Base-by-base conservation (phyloP, 192 early-diverging fungal species). In the Glomus cerebriforme region DNA sequence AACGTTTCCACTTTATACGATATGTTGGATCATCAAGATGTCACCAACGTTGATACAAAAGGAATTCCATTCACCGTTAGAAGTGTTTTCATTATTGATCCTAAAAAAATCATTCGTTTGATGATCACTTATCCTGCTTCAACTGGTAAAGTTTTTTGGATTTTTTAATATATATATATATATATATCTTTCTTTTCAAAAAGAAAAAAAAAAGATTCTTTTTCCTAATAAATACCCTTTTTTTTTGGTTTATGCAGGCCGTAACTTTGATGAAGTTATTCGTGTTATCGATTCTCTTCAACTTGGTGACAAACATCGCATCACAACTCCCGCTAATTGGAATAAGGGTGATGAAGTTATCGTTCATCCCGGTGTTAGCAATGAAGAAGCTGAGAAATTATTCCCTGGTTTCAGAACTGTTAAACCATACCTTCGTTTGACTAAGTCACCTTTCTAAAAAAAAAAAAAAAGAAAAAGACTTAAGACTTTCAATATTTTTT, bases 201-300 rank as follows among this genome's bases (percentile, higher is more conserved):
- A 35, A 19, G n/a, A n/a, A n/a, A n/a, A n/a, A n/a, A n/a, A n/a
- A n/a, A n/a, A n/a, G n/a, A n/a, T n/a, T n/a, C n/a, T 67, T 22
- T 22, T 24, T 39, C 24, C 34, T 43, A 69, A 39, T 43, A 3
- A 15, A 15, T 15, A 26, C n/a, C 1, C 24, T 13, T 71, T 43
- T 47, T 47, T 22, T 34, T 34, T 67, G 1, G 19, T 67, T 35
- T 22, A n/a, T 68, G 22, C 87, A 35, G 93, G 96, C 43, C 92
- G 98, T 79, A 99, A 98, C 92, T 98, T 98, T 92, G 92, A 95
- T 82, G 98, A 99, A 88, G 92, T 99, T 82, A 82, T 99, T 81
- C 93, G 98, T 35, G 91, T 92, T 7, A 89, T 98, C 54, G 98
- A 99, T 87, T 95, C 95, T 32, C 87, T 99, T 68, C 96, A 98